Percentiles rank a stretch among this genome's conserved stretches.
Conservation (phyloP, 2,329 filamentous ascomycete genomes). For the Diaporthe citriasiana region DNA sequence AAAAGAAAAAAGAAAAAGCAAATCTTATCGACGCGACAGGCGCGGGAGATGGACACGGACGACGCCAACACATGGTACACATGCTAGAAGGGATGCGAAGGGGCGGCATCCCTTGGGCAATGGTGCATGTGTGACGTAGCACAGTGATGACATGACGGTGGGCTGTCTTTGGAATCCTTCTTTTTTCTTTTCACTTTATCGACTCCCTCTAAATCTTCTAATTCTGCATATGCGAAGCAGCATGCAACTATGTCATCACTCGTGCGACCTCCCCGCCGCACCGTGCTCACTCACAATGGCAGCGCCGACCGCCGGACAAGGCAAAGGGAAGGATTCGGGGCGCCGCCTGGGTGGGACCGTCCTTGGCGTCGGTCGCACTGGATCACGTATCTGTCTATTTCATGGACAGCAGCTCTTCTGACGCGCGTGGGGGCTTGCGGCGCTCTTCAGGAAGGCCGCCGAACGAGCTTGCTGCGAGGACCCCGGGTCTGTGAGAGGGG, state of each 20-base stretch:
- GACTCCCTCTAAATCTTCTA: neutral
- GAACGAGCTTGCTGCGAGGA: neutral
- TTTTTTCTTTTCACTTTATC: neutral
- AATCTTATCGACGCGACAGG: neutral
- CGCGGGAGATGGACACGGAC: neutral
- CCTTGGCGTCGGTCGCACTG: neutral
- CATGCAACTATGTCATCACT: neutral
- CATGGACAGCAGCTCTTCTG: neutral
- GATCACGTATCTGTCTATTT: neutral
- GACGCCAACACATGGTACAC: neutral
- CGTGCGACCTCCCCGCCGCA: neutral
- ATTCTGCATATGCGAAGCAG: neutral
- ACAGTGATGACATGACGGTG: conserved; percentile 14
- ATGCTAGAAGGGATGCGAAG: neutral
- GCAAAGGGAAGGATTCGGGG: neutral
- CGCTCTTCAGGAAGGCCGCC: too few species aligned
- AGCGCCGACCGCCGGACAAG: conserved; percentile 16
- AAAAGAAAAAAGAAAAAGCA: neutral
- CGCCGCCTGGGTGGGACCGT: neutral
- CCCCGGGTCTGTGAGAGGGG: neutral
- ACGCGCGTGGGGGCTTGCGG: neutral
- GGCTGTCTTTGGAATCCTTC: conserved; percentile 13
- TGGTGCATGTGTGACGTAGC: conserved; percentile 16
- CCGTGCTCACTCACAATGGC: conserved; percentile 1
- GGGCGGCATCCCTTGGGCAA: neutral